phyloP scores from a whole-genome alignment of 2,329 filamentous ascomycete species.

The Aureobasidium sp. region DNA sequence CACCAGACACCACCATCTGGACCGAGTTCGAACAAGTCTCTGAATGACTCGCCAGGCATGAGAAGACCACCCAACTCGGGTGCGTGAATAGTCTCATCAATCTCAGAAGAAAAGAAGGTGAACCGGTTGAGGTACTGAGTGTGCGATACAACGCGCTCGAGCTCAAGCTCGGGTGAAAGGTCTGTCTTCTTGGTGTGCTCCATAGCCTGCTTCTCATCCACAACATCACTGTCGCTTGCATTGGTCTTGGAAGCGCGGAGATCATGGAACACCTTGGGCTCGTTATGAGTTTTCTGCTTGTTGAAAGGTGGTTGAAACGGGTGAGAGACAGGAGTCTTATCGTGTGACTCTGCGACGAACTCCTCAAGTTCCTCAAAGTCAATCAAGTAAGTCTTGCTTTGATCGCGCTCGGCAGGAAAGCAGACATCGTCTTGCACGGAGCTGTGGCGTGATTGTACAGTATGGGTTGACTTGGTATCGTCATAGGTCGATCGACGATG shows the following conservation, averaged over 20 bases:
- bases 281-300: constrained; percentile 23
- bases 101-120: constrained; percentile 93
- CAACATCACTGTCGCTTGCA: constrained; percentile 27
- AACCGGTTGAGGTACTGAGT: constrained; percentile 61
- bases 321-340: constrained; percentile 40
- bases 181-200: constrained; percentile 31
- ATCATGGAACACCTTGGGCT: constrained; percentile 52
- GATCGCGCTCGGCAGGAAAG: constrained; percentile 66
- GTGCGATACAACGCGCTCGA: constrained; percentile 22
- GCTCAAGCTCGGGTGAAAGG: constrained; percentile 23
- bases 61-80: constrained; percentile 81
- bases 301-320: constrained; percentile 28
- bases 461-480: constrained; percentile 51
- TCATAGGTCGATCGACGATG: constrained; percentile 54
- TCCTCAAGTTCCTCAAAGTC: constrained; percentile 93
- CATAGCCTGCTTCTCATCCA: constrained; percentile 26
- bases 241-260: constrained; percentile 38
- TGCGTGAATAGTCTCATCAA: constrained; percentile 88
- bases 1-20: constrained; percentile 87
- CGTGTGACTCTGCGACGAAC: constrained; percentile 62
- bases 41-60: constrained; percentile 81
- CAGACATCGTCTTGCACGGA: constrained; percentile 80
- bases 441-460: constrained; percentile 57
- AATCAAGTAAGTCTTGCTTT: constrained; percentile 72
- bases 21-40: constrained; percentile 72